Conservation (phyloP, 2,329 filamentous ascomycete genomes). For the Ceratocystis destructans region DNA sequence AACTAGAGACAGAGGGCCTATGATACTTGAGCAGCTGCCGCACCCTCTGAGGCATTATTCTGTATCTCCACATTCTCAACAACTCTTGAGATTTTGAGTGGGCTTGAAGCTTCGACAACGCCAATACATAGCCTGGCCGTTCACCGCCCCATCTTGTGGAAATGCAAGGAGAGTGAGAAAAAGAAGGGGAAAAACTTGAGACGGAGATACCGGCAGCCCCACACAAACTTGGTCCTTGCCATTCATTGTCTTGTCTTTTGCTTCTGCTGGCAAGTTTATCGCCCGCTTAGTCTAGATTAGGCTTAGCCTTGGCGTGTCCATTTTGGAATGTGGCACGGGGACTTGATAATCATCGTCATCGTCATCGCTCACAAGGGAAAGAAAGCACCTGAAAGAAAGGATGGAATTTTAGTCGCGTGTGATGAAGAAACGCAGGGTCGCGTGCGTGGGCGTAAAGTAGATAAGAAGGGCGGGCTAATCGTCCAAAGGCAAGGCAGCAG, state of each 20-base stretch:
- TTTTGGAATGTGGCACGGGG: neutral
- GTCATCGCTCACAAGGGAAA: neutral
- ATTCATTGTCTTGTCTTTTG: neutral
- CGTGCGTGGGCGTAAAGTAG: neutral
- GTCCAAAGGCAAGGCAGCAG: neutral
- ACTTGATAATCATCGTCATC: neutral
- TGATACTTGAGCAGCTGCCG: neutral
- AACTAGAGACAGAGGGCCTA: neutral
- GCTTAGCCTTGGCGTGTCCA: neutral
- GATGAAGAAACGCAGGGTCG: neutral
- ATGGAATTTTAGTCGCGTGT: neutral
- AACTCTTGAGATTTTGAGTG: neutral
- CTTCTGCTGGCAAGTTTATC: neutral
- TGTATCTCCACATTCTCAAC: neutral
- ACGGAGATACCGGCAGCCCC: constrained; percentile 5
- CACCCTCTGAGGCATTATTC: neutral
- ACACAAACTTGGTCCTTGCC: neutral
- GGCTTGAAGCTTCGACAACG: neutral
- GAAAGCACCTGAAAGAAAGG: neutral
- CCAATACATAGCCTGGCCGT: neutral
- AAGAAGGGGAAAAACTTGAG: neutral
- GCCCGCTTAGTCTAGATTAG: neutral
- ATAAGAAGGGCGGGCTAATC: neutral
- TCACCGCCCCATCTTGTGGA: neutral
- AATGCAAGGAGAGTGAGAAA: neutral